Evolutionary conservation across 2,329 filamentous ascomycete species (phyloP), one percentile per base, ranked within the genome.

Genomic region (Apiospora marii): DNA sequence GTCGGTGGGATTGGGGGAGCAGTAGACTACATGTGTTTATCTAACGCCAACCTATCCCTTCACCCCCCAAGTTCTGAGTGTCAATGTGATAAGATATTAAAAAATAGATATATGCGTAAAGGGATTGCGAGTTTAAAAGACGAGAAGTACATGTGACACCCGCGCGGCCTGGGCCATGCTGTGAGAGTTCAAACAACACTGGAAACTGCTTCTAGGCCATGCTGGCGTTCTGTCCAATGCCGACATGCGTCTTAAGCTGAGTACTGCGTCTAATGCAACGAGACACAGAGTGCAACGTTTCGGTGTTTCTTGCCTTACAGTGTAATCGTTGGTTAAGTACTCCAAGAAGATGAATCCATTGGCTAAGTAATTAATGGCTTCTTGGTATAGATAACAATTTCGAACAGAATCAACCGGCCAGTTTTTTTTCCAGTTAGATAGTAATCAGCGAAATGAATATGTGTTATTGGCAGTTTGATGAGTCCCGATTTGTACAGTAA

Each of bases 1-100:
- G 77, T 76, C 73, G 69, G 58, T 14, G 68, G 76, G 61, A 67
- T 14, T 71, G n/a, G 61, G 51, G 8, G 46, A 70, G 30, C 27
- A 72, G 51, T 30, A 30, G n/a, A n/a, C n/a, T n/a, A n/a, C n/a
- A n/a, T n/a, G n/a, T n/a, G n/a, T n/a, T n/a, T n/a, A n/a, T n/a
- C n/a, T n/a, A n/a, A n/a, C n/a, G n/a, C n/a, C n/a, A n/a, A n/a
- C n/a, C n/a, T n/a, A n/a, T n/a, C n/a, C n/a, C n/a, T n/a, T n/a
- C n/a, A n/a, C n/a, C n/a, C n/a, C n/a, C 46, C 8, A 7, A 22
- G 22, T 2, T 48, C 8, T 22, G 22, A 3, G 5, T 22, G 2
- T 7, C 6, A 48, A 22, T 6, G 1, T 22, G 19, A 7, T 22
- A 10, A 8, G 19, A 19, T 48, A 48, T 7, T 48, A 48, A 6